Evolutionary conservation across 2,329 filamentous ascomycete species (phyloP).

Genomic region (Colletotrichum sp.): DNA sequence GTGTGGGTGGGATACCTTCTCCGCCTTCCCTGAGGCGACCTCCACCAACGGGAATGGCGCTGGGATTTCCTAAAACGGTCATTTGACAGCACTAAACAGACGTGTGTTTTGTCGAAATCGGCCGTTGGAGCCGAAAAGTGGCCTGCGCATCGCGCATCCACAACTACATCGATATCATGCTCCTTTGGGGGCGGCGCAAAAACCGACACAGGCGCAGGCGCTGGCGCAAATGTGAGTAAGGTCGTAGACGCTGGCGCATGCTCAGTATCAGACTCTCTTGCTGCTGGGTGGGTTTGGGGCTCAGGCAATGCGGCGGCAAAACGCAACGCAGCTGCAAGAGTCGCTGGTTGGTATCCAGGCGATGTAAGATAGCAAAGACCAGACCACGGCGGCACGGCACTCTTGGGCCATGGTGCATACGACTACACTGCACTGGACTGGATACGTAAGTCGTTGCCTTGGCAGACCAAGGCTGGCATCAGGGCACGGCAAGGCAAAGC

Average conservation of each 20-base stretch:
- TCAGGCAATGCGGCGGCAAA: constrained; percentile 10
- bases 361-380: neutral
- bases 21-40: neutral
- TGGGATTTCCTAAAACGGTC: constrained; percentile 11
- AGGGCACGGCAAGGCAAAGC: neutral
- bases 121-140: neutral
- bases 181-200: neutral
- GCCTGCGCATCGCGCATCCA: neutral
- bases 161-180: neutral
- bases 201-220: neutral
- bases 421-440: neutral
- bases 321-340: neutral
- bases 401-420: neutral
- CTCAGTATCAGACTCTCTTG: neutral
- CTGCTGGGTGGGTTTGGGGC: neutral
- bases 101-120: neutral
- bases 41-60: constrained; percentile 16
- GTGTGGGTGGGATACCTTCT: constrained; percentile 1
- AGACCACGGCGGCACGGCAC: neutral
- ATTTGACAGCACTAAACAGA: constrained; percentile 11
- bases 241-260: neutral
- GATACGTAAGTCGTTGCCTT: neutral
- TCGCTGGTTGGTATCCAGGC: neutral
- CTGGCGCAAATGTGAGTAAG: neutral
- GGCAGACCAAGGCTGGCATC: neutral